Base-by-base conservation (phyloP, 1,284 basidiomycete species). In the Cutaneotrichosporon sp. region DNA sequence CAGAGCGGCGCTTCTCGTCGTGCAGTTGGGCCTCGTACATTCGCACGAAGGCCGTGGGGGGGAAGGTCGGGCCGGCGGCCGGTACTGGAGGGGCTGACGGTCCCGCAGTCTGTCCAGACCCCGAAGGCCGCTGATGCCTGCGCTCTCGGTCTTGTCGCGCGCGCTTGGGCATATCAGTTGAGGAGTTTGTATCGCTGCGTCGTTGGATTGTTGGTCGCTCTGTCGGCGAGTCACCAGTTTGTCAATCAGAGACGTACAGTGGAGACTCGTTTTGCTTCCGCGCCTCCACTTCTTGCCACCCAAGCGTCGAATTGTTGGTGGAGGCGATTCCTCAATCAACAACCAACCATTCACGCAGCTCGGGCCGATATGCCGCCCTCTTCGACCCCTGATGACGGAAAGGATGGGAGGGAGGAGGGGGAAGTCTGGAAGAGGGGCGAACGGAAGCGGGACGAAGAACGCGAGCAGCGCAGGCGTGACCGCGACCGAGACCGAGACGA, bases 21-120 rank as follows among this genome's bases (percentile, higher is more conserved):
- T 43, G 39, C 35, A 73, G 61, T 27, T 68, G 61, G 11, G 69
- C 65, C 55, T 73, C 71, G 57, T 69, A 73, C 2, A 67, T 69
- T 26, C 66, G 60, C 17, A 46, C 29, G 20, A 45, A 57, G 7
- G 55, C 55, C 17, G 52, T 48, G 4, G 50, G 42, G 5, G 54
- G 54, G 14, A 31, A 31, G 10, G 29, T 14, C 29, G 29, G 29
- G 27, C n/a, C n/a, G n/a, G 27, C 7, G 12, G 27, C 27, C 27
- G 27, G 27, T 6, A 29, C 27, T 7, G 7, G 6, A 29, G 27
- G n/a, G n/a, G n/a, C n/a, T n/a, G n/a, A n/a, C n/a, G n/a, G n/a
- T n/a, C n/a, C n/a, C n/a, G n/a, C n/a, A n/a, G n/a, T n/a, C n/a
- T n/a, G n/a, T n/a, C n/a, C n/a, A n/a, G n/a, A n/a, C n/a, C n/a